phyloP scores from a whole-genome alignment of 2,329 filamentous ascomycete species.

The Aspergillus brunneoviolaceus region DNA sequence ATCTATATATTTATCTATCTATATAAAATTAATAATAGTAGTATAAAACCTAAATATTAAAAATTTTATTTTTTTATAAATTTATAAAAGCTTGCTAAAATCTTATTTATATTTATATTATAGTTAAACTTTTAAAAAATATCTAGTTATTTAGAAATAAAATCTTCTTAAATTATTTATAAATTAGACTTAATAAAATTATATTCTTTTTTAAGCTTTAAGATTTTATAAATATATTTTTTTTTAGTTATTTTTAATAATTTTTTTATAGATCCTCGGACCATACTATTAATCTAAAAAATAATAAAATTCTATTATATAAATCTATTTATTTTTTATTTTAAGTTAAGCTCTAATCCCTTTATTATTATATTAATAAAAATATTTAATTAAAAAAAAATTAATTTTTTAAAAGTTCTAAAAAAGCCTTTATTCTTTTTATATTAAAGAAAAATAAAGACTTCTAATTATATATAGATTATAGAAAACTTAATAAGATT shows the following conservation, averaged over 20 bases:
- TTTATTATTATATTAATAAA: conserved; percentile 4
- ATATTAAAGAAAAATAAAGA: background rate
- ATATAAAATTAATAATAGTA: background rate
- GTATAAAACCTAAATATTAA: background rate
- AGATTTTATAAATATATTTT: background rate
- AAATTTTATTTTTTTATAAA: too few relatives aligned
- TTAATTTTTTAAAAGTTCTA: background rate
- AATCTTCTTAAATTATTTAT: background rate
- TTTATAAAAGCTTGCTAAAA: too few relatives aligned
- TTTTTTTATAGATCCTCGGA: background rate
- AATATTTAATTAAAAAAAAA: background rate
- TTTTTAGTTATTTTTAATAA: background rate
- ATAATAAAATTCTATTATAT: background rate
- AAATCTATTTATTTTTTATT: background rate
- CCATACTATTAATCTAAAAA: background rate
- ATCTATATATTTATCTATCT: background rate
- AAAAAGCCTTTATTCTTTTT: background rate
- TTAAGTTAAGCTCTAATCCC: background rate
- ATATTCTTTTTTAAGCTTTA: background rate
- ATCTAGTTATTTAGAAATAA: background rate
- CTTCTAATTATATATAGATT: background rate
- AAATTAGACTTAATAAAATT: background rate
- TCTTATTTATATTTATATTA: background rate
- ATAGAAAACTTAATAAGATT: background rate
- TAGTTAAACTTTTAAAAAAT: background rate